phyloP scores from a whole-genome alignment of 805 yeast species.

The Lipomyces sp. region DNA sequence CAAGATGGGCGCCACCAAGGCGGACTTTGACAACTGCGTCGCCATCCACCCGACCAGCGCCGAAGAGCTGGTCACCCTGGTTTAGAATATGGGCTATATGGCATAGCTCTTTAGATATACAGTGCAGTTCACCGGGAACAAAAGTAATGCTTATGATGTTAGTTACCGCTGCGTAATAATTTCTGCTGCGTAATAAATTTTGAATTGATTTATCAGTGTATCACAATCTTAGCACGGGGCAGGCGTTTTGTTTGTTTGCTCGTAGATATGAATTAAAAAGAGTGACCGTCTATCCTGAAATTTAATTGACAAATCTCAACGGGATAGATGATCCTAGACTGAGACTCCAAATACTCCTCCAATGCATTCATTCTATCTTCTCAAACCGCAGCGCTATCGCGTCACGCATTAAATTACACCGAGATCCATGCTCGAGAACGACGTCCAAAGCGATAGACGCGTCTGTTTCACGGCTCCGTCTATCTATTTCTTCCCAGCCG shows the following conservation, averaged over 20 bases:
- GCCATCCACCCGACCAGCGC: slow-evolving; percentile 99
- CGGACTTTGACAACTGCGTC: slow-evolving; percentile 90
- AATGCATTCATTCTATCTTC: background rate
- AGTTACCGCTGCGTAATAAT: background rate
- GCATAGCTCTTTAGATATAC: background rate
- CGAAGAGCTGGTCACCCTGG: slow-evolving; percentile 91
- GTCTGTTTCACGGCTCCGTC: too few relatives aligned
- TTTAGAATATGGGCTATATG: slow-evolving; percentile 34
- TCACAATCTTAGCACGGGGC: too few relatives aligned
- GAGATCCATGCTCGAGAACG: background rate
- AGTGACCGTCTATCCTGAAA: background rate
- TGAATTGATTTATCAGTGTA: background rate
- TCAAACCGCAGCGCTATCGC: background rate
- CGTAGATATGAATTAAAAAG: too few relatives aligned
- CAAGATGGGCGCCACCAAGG: slow-evolving; percentile 98
- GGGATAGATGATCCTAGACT: background rate
- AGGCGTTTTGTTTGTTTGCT: too few relatives aligned
- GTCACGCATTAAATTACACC: too few relatives aligned
- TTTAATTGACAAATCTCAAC: background rate
- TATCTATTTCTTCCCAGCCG: slow-evolving; percentile 12
- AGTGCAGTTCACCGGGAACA: too few relatives aligned
- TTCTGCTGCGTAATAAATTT: background rate
- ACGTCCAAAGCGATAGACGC: too few relatives aligned
- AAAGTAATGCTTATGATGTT: background rate
- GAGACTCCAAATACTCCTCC: slow-evolving; percentile 6